Evolutionary conservation across 2,329 filamentous ascomycete genomes (phyloP).

Genomic region (Cercospora sojina): DNA sequence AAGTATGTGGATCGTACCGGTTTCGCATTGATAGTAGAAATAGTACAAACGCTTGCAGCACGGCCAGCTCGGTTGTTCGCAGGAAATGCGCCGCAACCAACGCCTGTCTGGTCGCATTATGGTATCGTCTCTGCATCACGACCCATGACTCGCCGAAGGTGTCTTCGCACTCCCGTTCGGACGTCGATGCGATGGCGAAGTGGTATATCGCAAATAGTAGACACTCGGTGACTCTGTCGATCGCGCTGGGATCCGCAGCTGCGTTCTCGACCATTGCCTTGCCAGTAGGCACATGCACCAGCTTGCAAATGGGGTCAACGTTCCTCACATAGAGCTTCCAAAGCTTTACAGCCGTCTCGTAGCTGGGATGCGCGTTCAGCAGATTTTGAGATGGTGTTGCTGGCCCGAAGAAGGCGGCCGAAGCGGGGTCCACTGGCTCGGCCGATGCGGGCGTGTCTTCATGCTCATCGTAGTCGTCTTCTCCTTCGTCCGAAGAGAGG

Average conservation of each 20-base stretch:
- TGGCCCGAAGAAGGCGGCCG: conserved; percentile 29
- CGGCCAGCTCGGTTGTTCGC: conserved; percentile 62
- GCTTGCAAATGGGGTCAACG: conserved; percentile 68
- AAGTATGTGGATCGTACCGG: conserved; percentile 51
- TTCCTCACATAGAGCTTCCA: conserved; percentile 66
- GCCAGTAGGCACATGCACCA: conserved; percentile 64
- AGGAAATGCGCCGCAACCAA: conserved; percentile 67
- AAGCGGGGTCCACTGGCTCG: conserved; percentile 32
- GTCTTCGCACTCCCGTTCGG: conserved; percentile 47
- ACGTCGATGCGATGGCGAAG: conserved; percentile 53
- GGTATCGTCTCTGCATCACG: conserved; percentile 23
- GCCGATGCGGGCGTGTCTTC: conserved; percentile 20
- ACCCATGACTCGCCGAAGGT: conserved; percentile 52
- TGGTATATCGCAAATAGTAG: conserved; percentile 63
- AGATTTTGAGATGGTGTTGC: conserved; percentile 21
- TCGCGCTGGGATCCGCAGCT: conserved; percentile 49
- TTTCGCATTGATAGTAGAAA: conserved; percentile 52
- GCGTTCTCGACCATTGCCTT: conserved; percentile 53
- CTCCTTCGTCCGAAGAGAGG: conserved; percentile 32
- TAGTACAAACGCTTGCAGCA: conserved; percentile 66
- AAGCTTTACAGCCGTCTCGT: conserved; percentile 53
- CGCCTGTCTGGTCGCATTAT: conserved; percentile 60
- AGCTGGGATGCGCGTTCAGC: conserved; percentile 52
- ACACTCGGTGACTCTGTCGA: conserved; percentile 58
- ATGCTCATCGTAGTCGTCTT: conserved; percentile 27